Base-by-base conservation (phyloP, 768 basidiomycete genomes). In the Gymnopilus dilepis region DNA sequence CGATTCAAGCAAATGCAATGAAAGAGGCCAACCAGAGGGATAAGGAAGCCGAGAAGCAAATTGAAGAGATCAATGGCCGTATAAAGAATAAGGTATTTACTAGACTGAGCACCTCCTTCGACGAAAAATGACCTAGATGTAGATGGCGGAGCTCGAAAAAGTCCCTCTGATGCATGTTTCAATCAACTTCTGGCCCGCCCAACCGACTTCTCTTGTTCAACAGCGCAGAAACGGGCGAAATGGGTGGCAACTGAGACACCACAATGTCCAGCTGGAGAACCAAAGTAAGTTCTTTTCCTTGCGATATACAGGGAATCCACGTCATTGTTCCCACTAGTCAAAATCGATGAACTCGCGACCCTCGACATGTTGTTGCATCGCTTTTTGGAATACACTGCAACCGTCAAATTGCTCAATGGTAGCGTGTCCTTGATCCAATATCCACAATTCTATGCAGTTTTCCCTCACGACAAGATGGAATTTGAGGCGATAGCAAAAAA, bases 331-430 rank as follows among this genome's bases (percentile, higher is more conserved):
- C 42, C 4, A 50, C 56, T 47, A 21, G 67, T 62, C 50, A 61
- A 66, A 15, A 68, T 64, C 59, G 60, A 60, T 40, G 43, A 62
- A 24, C 28, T 26, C 11, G 45, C 45, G 1, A 47, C 24, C 17
- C 26, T 47, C 24, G 45, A 47, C 45, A 47, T 47, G 26, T 13
- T 47, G 15, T 24, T 47, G 21, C 45, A 47, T 28, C 45, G 45
- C 6, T 28, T 47, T 19, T 24, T 47, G 26, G 45, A 47, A 28
- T 47, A 47, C 26, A 24, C 22, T 28, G 45, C 45, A n/a, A 9
- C 22, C 4, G 8, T 13, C 45, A 26, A 19, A 26, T 28, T 7
- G 13, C 11, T 47, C 11, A 12, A 19, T 13, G 45, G 3, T 12
- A 47, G 13, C 9, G 26, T 47, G 3, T 47, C 45, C 15, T 47